phyloP scores from a whole-genome alignment of 2,329 filamentous ascomycete genomes.

The Ramularia endophylla region DNA sequence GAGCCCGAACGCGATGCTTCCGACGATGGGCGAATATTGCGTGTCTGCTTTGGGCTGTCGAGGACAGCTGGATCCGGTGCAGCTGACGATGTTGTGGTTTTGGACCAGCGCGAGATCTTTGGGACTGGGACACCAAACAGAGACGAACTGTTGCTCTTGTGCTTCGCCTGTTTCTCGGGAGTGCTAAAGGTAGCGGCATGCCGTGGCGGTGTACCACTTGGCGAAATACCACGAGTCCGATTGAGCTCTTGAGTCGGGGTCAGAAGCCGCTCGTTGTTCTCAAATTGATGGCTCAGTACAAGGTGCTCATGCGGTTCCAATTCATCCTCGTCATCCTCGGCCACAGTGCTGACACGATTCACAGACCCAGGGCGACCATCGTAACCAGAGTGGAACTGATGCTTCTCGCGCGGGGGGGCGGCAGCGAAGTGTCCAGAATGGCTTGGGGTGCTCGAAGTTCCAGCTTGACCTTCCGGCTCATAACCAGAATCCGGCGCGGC shows the following conservation, averaged over 20 bases:
- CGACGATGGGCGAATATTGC: slow-evolving; percentile 47
- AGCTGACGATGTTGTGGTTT: slow-evolving; percentile 86
- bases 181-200: slow-evolving; percentile 38
- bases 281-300: slow-evolving; percentile 50
- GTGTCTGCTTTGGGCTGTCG: slow-evolving; percentile 24
- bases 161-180: slow-evolving; percentile 75
- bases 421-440: slow-evolving; percentile 64
- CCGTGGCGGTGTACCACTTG: slow-evolving; percentile 50
- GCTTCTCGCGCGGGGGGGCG: slow-evolving; percentile 27
- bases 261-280: slow-evolving; percentile 54
- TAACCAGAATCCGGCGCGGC: slow-evolving; percentile 68
- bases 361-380: slow-evolving; percentile 55
- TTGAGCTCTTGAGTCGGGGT: slow-evolving; percentile 54
- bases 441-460: slow-evolving; percentile 66
- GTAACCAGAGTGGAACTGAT: slow-evolving; percentile 44
- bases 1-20: slow-evolving; percentile 72
- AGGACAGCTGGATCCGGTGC: slow-evolving; percentile 39
- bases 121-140: slow-evolving; percentile 57
- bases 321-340: slow-evolving; percentile 78
- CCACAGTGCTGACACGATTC: slow-evolving; percentile 86
- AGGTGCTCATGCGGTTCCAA: slow-evolving; percentile 55
- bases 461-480: slow-evolving; percentile 74
- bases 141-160: slow-evolving; percentile 78
- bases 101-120: slow-evolving; percentile 95
- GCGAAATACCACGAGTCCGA: slow-evolving; percentile 30